Conservation (phyloP, 257 asterid genomes). For the Solanum corneliomulleri region DNA sequence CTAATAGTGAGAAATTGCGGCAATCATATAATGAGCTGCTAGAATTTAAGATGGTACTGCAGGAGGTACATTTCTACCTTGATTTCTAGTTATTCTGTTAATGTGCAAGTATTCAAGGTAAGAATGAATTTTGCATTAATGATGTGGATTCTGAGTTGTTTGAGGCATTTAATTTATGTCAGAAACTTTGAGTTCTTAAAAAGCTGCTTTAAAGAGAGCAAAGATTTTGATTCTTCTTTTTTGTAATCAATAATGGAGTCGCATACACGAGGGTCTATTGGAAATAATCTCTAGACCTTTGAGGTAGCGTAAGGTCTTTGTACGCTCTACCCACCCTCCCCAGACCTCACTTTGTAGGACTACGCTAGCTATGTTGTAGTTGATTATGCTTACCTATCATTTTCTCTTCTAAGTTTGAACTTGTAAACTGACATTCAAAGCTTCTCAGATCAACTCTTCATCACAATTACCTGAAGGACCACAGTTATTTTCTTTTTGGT, state of each 20-base stretch:
- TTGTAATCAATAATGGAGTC: neutral
- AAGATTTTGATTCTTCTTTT: neutral
- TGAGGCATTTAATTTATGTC: neutral
- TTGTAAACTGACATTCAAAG: neutral
- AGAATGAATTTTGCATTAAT: neutral
- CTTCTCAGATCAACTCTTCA: neutral
- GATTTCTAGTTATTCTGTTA: neutral
- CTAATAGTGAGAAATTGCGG: constrained; percentile 79
- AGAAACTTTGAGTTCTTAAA: neutral
- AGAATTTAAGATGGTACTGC: constrained; percentile 93
- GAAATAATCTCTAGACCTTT: neutral
- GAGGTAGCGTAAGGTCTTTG: neutral
- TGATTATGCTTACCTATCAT: neutral
- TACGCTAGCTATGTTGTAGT: neutral
- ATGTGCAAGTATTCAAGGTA: constrained; percentile 9
- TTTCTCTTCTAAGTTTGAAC: neutral
- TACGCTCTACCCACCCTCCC: neutral
- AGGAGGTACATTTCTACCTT: constrained; percentile 44
- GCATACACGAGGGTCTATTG: neutral
- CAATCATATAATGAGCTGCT: constrained; percentile 84
- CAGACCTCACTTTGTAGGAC: neutral
- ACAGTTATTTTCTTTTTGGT: neutral
- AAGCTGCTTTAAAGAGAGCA: neutral
- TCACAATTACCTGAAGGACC: neutral
- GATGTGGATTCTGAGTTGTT: neutral